phyloP scores from a whole-genome alignment of 768 basidiomycete species.

The Lactarius quietus region DNA sequence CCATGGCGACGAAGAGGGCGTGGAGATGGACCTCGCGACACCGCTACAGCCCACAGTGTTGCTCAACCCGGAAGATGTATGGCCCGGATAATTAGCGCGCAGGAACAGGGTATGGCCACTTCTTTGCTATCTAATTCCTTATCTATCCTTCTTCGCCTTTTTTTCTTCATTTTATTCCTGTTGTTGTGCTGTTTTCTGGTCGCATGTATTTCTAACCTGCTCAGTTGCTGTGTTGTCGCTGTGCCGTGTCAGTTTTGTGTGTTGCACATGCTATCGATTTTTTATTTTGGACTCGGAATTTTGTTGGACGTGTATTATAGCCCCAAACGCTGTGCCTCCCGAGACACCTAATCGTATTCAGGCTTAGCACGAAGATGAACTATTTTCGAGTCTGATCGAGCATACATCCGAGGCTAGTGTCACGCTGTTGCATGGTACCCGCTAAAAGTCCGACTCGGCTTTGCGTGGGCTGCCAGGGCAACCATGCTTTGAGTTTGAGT shows the following conservation, averaged over 20 bases:
- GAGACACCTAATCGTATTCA: not conserved
- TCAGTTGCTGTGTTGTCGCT: not conserved
- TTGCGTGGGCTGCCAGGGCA: too few relatives aligned
- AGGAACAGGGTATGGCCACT: not conserved
- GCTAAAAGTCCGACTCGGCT: not conserved
- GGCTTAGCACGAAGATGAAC: too few relatives aligned
- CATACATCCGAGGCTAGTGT: too few relatives aligned
- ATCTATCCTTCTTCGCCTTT: not conserved
- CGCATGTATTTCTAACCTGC: conserved; percentile 15
- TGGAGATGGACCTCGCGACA: conserved; percentile 27
- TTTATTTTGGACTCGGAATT: not conserved
- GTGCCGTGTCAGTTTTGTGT: not conserved
- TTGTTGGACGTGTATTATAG: not conserved
- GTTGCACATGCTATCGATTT: not conserved
- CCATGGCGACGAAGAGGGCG: conserved; percentile 15
- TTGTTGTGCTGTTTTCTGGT: conserved; percentile 5
- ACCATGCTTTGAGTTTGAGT: not conserved
- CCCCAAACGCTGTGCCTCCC: too few relatives aligned
- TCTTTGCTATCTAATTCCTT: not conserved
- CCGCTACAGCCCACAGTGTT: conserved; percentile 24
- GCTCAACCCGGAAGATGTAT: conserved; percentile 13
- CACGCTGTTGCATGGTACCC: too few relatives aligned
- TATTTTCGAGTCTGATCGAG: too few relatives aligned
- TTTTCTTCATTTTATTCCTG: not conserved
- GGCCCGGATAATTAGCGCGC: conserved; percentile 1